Conservation (phyloP, 768 basidiomycete genomes). For the Boletus pseudo-olivaceus region DNA sequence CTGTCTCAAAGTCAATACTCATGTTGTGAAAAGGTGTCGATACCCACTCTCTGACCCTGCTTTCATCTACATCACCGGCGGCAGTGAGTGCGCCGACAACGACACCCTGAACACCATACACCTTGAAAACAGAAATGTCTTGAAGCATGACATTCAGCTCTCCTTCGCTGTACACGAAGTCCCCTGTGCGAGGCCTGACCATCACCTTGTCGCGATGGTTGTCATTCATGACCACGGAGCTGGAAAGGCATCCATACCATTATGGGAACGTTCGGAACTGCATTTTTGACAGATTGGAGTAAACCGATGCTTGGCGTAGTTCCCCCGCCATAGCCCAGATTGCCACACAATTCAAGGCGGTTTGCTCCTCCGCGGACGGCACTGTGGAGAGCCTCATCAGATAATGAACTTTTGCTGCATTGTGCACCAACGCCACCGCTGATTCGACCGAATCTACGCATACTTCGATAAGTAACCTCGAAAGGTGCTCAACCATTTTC, state of each 20-base stretch:
- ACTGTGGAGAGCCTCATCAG: constrained; percentile 37
- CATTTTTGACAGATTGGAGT: constrained; percentile 51
- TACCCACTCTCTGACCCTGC: constrained; percentile 45
- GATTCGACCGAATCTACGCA: constrained; percentile 78
- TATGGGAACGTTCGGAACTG: constrained; percentile 49
- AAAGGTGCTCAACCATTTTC: constrained; percentile 10
- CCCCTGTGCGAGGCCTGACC: constrained; percentile 76
- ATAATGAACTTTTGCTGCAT: not conserved
- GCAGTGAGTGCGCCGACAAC: constrained; percentile 61
- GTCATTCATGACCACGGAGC: not conserved
- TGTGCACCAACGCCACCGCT: constrained; percentile 52
- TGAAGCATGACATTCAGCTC: constrained; percentile 74
- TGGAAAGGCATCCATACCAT: constrained; percentile 56
- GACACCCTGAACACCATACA: constrained; percentile 56
- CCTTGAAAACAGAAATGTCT: constrained; percentile 63
- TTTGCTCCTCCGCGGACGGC: constrained; percentile 70
- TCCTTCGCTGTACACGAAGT: constrained; percentile 66
- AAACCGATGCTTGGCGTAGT: constrained; percentile 81
- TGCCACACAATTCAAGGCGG: constrained; percentile 73
- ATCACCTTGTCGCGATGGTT: constrained; percentile 49
- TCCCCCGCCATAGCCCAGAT: constrained; percentile 71
- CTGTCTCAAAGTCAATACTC: constrained; percentile 30
- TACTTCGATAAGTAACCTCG: constrained; percentile 45
- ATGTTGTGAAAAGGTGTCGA: not conserved
- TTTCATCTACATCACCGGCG: constrained; percentile 58